A percentile compares a stretch with the other conserved stretches of the same genome.
Conservation (phyloP, 371 early-diverging fungal genomes). For the Lichtheimia corymbifera region DNA sequence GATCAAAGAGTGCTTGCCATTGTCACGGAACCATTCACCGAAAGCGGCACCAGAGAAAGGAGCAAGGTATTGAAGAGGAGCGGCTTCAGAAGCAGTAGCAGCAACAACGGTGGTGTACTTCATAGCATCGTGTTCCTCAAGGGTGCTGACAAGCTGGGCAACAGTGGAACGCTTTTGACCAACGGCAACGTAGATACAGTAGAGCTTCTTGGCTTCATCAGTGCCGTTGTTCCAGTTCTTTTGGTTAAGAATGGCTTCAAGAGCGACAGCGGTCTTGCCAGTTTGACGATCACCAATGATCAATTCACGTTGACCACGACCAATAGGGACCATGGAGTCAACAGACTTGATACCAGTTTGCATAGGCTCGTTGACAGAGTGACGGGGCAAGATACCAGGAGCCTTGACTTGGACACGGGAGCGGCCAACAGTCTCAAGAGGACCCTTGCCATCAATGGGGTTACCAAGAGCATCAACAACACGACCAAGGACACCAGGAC, state of each 20-base stretch:
- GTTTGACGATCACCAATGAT: conserved; percentile 98
- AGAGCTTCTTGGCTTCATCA: conserved; percentile 56
- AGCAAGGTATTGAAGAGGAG: conserved; percentile 95
- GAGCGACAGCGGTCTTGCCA: conserved; percentile 95
- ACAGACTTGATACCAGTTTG: conserved; percentile 98
- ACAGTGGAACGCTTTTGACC: conserved; percentile 98
- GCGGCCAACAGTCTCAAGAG: conserved; percentile 76
- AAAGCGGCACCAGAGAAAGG: conserved; percentile 93
- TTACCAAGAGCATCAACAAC: conserved; percentile 97
- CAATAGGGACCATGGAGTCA: conserved; percentile 98
- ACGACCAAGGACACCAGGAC: conserved; percentile 91
- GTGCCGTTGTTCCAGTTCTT: conserved; percentile 91
- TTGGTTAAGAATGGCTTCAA: conserved; percentile 96
- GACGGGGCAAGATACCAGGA: conserved; percentile 96
- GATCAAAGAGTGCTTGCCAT: conserved; percentile 91
- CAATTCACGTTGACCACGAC: conserved; percentile 98
- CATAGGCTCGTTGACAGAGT: conserved; percentile 97
- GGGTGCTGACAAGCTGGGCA: conserved; percentile 94
- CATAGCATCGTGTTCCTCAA: conserved; percentile 77
- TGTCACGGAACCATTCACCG: conserved; percentile 97
- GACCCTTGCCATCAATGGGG: conserved; percentile 98
- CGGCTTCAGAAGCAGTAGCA: conserved; percentile 95
- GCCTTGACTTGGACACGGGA: conserved; percentile 95
- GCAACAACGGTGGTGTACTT: conserved; percentile 96
- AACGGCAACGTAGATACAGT: conserved; percentile 96